Conservation (phyloP, 2,329 filamentous ascomycete species). For the Periconia sp. region DNA sequence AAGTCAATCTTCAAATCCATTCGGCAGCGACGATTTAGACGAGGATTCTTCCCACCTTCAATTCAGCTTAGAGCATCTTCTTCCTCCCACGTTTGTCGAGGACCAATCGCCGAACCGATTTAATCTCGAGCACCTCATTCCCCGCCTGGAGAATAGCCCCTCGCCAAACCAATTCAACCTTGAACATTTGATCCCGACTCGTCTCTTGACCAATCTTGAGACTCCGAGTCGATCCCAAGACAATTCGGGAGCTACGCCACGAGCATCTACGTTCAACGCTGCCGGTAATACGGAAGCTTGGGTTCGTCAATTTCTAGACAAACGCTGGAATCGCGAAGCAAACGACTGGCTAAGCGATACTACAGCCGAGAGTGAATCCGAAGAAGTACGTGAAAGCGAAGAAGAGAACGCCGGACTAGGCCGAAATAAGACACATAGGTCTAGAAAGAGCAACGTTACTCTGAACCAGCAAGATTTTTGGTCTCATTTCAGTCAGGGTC, state of each 20-base stretch:
- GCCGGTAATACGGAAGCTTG: slow-evolving; percentile 72
- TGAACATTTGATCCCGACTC: slow-evolving; percentile 43
- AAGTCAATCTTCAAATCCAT: slow-evolving; percentile 29
- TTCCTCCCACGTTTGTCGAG: slow-evolving; percentile 37
- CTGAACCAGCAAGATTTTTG: slow-evolving; percentile 55
- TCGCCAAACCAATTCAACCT: slow-evolving; percentile 41
- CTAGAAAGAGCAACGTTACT: slow-evolving; percentile 49
- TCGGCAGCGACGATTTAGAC: slow-evolving; percentile 44
- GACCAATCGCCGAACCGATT: slow-evolving; percentile 39
- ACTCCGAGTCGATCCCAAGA: slow-evolving; percentile 28
- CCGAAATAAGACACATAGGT: slow-evolving; percentile 43
- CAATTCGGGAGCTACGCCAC: slow-evolving; percentile 26
- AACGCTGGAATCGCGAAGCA: slow-evolving; percentile 67
- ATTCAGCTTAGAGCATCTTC: slow-evolving; percentile 44
- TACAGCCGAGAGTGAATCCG: slow-evolving; percentile 65
- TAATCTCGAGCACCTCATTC: slow-evolving; percentile 44
- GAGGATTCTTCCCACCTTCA: slow-evolving; percentile 38
- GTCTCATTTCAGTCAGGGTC: slow-evolving; percentile 44
- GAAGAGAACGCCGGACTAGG: slow-evolving; percentile 6
- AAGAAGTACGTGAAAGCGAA: slow-evolving; percentile 15
- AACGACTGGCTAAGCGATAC: slow-evolving; percentile 81
- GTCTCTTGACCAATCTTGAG: slow-evolving; percentile 24
- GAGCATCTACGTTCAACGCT: slow-evolving; percentile 21
- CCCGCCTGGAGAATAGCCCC: slow-evolving; percentile 32
- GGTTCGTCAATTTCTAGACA: slow-evolving; percentile 82